Percentiles rank a stretch among this genome's conserved stretches.
phyloP scores from a whole-genome alignment of 208 protist species.

The Trichomonas vaginalis region DNA sequence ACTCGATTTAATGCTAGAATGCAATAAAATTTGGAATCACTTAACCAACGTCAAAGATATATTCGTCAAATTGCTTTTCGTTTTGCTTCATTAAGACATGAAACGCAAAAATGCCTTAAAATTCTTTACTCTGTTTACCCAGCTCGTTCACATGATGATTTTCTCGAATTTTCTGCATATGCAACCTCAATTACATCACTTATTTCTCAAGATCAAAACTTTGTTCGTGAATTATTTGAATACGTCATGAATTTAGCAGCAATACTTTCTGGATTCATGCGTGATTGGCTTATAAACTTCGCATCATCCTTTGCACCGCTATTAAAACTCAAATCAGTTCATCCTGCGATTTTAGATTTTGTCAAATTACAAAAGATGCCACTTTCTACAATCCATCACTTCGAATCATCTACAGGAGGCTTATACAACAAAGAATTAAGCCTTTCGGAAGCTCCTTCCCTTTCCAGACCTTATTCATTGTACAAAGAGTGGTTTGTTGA shows the following conservation, averaged over 20 bases:
- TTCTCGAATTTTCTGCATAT: neutral
- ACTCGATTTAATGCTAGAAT: neutral
- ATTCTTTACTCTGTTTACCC: neutral
- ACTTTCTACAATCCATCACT: neutral
- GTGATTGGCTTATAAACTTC: neutral
- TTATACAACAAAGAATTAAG: neutral
- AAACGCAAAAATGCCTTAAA: neutral
- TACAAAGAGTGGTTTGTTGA: neutral
- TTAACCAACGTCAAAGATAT: neutral
- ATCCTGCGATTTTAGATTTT: neutral
- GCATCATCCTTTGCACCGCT: neutral
- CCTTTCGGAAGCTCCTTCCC: neutral
- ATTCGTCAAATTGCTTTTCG: neutral
- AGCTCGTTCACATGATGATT: neutral
- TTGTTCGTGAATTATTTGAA: neutral
- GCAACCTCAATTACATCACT: neutral
- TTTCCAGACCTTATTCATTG: neutral
- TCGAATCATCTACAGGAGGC: neutral
- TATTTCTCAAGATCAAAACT: neutral
- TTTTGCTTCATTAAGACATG: neutral
- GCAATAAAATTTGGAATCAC: neutral
- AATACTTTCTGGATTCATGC: neutral
- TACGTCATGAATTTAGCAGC: neutral
- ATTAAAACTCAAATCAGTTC: neutral
- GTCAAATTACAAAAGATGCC: neutral